phyloP scores from a whole-genome alignment of 352 stramenopile species.

The Albugo candida region DNA sequence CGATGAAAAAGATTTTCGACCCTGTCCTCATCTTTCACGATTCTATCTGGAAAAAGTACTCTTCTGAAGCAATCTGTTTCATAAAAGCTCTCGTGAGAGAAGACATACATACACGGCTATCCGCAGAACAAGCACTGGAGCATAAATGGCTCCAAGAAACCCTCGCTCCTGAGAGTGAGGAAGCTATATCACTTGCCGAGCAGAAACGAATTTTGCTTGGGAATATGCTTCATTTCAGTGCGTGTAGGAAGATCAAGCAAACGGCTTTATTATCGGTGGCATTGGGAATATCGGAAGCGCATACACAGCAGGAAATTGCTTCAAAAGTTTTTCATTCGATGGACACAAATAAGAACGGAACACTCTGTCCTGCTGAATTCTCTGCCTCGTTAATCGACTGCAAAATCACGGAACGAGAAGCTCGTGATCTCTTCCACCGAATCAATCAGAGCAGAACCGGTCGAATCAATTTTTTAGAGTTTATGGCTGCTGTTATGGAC shows the following conservation, averaged over 20 bases:
- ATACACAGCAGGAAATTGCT: conserved; percentile 55
- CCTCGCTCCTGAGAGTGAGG: conserved; percentile 12
- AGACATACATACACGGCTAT: conserved; percentile 35
- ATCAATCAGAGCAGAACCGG: conserved; percentile 70
- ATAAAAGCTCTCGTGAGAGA: conserved; percentile 68
- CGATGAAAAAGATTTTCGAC: conserved; percentile 72
- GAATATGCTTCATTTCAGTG: conserved; percentile 63
- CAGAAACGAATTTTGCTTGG: conserved; percentile 47
- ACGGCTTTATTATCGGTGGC: conserved; percentile 49
- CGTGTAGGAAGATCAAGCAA: conserved; percentile 55
- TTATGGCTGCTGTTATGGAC: conserved; percentile 88
- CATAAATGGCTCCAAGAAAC: conserved; percentile 29
- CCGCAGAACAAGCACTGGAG: conserved; percentile 36
- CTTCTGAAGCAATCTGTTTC: conserved; percentile 41
- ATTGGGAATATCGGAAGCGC: conserved; percentile 46
- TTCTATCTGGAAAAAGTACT: conserved; percentile 38
- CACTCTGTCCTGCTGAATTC: conserved; percentile 86
- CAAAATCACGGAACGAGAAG: conserved; percentile 49
- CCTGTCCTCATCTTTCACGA: conserved; percentile 52
- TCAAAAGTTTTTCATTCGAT: conserved; percentile 75
- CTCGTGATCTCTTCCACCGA: conserved; percentile 45
- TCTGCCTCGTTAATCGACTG: conserved; percentile 81
- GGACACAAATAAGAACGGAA: conserved; percentile 65
- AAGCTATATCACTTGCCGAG: conserved; percentile 15
- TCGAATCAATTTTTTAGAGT: conserved; percentile 90